Base-by-base conservation (phyloP, 1,284 basidiomycete genomes). In the Heterobasidion occidentale region DNA sequence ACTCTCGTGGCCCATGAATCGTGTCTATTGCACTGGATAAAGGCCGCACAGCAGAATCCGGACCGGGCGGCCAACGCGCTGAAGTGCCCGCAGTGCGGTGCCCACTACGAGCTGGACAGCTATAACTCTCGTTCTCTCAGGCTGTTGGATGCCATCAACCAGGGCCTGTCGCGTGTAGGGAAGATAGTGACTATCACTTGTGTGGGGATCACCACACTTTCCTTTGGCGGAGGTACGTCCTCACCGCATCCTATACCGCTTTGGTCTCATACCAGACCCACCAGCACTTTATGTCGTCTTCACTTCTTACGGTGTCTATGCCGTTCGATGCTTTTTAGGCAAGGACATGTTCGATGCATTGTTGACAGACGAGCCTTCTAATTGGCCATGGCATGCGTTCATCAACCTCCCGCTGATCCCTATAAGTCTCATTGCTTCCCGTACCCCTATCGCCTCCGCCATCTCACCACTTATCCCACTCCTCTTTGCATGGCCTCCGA, bases 1-100 rank as follows among this genome's bases (percentile, higher is more conserved):
- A 88, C 89, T 0, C 77, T 92, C 35, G 73, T 92, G 46, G 88
- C 89, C 1, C 90, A 92, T 68, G 86, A 90, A 65, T 70, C 79
- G 0, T 91, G 88, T 71, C 78, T 90, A 19, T 77, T 90, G 36
- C 78, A 82, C 58, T 91, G 89, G 89, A 86, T 91, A 46, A 77
- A 80, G 57, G 76, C 83, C 33, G 77, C 87, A 7, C 84, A 89
- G 62, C 71, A 76, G 44, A 80, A 75, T 53, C 62, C 78, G 7
- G 70, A 74, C 2, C 77, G 74, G 46, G 75, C 80, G 15, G 65
- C 73, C 2, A 84, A 85, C 61, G 84, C 86, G 0, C 76, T 88
- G 56, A 86, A 88, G 64, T 92, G 90, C 63, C 89, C 90, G 0
- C 90, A 91, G 62, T 92, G 89, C 60, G 77, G 81, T 5, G 73